A percentile compares a stretch with the other conserved stretches of the same genome.
Evolutionary conservation across 2,329 filamentous ascomycete species (phyloP).

Genomic region (Sclerotinia sclerotiorum): DNA sequence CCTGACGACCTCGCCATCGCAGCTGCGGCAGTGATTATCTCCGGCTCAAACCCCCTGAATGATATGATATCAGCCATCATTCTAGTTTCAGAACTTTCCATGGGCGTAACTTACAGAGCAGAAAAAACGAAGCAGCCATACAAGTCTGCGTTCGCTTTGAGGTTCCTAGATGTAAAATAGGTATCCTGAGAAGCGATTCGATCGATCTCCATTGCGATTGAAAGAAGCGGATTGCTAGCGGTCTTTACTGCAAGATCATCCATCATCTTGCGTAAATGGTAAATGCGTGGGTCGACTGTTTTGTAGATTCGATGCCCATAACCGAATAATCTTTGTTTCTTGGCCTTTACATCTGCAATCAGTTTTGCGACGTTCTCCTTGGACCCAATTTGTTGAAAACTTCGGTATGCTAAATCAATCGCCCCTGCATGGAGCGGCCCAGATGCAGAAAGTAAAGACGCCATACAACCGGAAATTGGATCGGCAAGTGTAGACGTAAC

Average conservation of each 20-base stretch:
- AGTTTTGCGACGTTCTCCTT: slow-evolving; percentile 43
- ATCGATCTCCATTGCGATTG: slow-evolving; percentile 45
- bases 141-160: slow-evolving; percentile 49
- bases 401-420: slow-evolving; percentile 48
- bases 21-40: background rate
- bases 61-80: background rate
- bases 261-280: slow-evolving; percentile 39
- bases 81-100: background rate
- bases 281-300: slow-evolving; percentile 43
- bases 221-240: slow-evolving; percentile 40
- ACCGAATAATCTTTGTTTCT: slow-evolving; percentile 47
- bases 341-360: slow-evolving; percentile 45
- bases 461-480: slow-evolving; percentile 45
- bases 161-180: slow-evolving; percentile 42
- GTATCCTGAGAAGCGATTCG: slow-evolving; percentile 41
- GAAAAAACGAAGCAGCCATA: slow-evolving; percentile 47
- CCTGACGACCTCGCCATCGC: background rate
- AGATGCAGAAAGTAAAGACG: slow-evolving; percentile 46
- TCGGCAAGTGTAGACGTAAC: slow-evolving; percentile 50
- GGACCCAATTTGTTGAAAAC: slow-evolving; percentile 43
- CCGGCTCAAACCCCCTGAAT: background rate
- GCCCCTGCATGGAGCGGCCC: slow-evolving; percentile 52
- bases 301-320: slow-evolving; percentile 46
- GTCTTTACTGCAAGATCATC: slow-evolving; percentile 28
- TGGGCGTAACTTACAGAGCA: slow-evolving; percentile 40